Base-by-base conservation (phyloP, 2,329 filamentous ascomycete genomes). In the Parafenestella ontariensis region DNA sequence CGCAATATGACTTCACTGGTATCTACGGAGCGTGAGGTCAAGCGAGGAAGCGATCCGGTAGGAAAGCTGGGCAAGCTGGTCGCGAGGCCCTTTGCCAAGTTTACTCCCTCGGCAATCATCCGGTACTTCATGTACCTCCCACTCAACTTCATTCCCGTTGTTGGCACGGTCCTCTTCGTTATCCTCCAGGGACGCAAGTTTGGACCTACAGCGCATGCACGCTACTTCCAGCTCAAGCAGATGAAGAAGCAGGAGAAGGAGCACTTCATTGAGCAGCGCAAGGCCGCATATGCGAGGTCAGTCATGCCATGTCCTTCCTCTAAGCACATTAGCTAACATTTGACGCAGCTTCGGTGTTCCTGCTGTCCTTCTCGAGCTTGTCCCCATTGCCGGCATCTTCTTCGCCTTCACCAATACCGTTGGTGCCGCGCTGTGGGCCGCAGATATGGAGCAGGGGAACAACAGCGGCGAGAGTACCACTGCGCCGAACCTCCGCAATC, bases 341-440 rank as follows among this genome's bases (percentile, higher is more conserved):
- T 18, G 3, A 10, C 15, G 8, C 23, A 55, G 56, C 39, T 82
- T 85, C 60, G 96, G 93, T 6, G 90, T 96, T 52, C 85, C 91
- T 2, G 89, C 92, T 5, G 91, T 90, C 43, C 77, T 95, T 0
- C 82, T 97, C 3, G 92, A 97, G 73, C 89, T 96, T 81, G 78
- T 97, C 2, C 94, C 94, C 0, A 79, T 97, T 57, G 86, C 83
- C 6, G 93, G 90, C 5, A 89, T 96, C 48, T 83, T 94, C 56
- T 96, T 96, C 70, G 84, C 89, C 0, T 97, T 96, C 74, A 96
- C 92, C 15, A 97, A 96, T 74, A 89, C 91, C 1, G 92, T 96
- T 54, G 94, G 92, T 7, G 94, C 93, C 49, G 94, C 94, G 7
- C 79, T 98, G n/a, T 97, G 92, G 92, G 93, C 94, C 36, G 90